Base-by-base conservation (phyloP, 345 rosid genomes). In the Raphanus raphanistrum region DNA sequence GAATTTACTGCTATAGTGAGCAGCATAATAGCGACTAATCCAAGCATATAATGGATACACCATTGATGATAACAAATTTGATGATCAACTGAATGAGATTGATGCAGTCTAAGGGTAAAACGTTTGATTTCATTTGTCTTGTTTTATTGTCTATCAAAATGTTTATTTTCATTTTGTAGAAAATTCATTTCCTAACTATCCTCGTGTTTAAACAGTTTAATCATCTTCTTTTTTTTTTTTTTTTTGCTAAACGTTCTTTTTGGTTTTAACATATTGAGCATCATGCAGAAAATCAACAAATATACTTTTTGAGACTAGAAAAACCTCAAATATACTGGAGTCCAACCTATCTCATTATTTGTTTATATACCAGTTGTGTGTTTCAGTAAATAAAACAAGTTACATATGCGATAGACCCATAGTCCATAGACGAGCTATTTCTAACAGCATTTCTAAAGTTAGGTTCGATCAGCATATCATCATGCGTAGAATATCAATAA, bases 391-490 rank as follows among this genome's bases (percentile, higher is more conserved):
- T 21, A 38, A 25, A 17, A 45, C 63, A 38, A 35, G 27, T 64
- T 26, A 25, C 17, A 64, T 64, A 52, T 63, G 7, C 38, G 7
- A 16, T 35, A 27, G 43, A n/a, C 43, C 32, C 8, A 25, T 38
- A 66, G n/a, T 11, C 28, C 32, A 17, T 54, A 57, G 27, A 64
- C 45, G 13, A 66, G 27, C 45, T 73, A 64, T 52, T 58, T 63
- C 8, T 15, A 66, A 66, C 29, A 27, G 15, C 59, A 66, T 29
- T 57, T 38, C 7, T 13, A 29, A 48, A 67, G 10, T 36, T 41
- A 58, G 50, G 3, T 59, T 43, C 58, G 28, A 66, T 65, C 25
- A 55, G 55, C 31, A 28, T 27, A 38, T n/a, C 65, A 66, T 28
- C 55, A 65, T 74, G 17, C 27, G 43, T 11, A 66, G 16, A 27